These are phyloP conservation scores for Jamesozyma gamospora DNA, from an alignment of 805 yeast genomes.

Conservation along the genomic window DNA sequence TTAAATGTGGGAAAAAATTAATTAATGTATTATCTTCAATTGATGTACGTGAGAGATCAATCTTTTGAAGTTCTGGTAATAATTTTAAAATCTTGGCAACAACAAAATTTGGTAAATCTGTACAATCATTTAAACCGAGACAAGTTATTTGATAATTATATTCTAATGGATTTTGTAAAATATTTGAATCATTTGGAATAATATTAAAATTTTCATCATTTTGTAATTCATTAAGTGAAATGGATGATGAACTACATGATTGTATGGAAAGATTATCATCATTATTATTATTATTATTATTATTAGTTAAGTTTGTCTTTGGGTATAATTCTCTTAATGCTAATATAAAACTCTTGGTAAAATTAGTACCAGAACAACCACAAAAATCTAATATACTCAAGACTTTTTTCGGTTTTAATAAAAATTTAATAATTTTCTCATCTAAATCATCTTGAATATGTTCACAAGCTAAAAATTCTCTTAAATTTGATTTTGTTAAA, in stretches of 20 bases:
- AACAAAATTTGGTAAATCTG: slow-evolving; percentile 54
- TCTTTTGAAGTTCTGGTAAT: slow-evolving; percentile 52
- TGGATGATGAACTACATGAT: neutral
- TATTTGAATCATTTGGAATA: slow-evolving; percentile 1
- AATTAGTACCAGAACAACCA: slow-evolving; percentile 64
- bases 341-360: slow-evolving; percentile 47
- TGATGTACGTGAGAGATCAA: slow-evolving; percentile 76
- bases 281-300: neutral
- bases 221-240: neutral
- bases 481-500: slow-evolving; percentile 50
- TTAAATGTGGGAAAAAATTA: slow-evolving; percentile 42
- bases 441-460: slow-evolving; percentile 78
- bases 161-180: slow-evolving; percentile 16
- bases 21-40: slow-evolving; percentile 54
- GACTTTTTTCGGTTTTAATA: slow-evolving; percentile 25
- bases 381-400: slow-evolving; percentile 76
- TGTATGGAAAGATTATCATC: neutral
- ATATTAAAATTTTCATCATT: slow-evolving; percentile 1
- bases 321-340: slow-evolving; percentile 22
- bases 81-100: slow-evolving; percentile 37
- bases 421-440: slow-evolving; percentile 30
- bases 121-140: slow-evolving; percentile 81
- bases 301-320: neutral
- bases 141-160: slow-evolving; percentile 27
- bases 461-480: slow-evolving; percentile 77